phyloP scores from a whole-genome alignment of 306 rosid genomes.

The Spatholobus suberectus region DNA sequence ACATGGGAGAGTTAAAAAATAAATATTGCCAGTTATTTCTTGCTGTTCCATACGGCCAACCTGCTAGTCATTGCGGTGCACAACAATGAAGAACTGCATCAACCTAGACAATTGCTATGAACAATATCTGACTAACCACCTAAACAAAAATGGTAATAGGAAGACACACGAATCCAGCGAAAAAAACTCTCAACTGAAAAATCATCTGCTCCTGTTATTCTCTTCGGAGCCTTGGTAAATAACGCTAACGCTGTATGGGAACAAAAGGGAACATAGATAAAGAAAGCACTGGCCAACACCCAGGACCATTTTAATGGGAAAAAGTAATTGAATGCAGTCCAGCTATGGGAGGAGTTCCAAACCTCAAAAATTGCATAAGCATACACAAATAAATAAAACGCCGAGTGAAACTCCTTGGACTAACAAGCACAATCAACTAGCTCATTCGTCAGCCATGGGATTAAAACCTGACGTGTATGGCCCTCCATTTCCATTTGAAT shows the following conservation, averaged over 20 bases:
- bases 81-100: neutral
- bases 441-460: slow-evolving; percentile 52
- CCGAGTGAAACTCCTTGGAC: slow-evolving; percentile 21
- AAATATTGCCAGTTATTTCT: neutral
- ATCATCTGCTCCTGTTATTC: slow-evolving; percentile 36
- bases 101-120: neutral
- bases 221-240: slow-evolving; percentile 42
- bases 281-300: slow-evolving; percentile 36
- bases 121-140: neutral
- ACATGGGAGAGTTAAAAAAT: neutral
- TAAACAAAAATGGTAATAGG: neutral
- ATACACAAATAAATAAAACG: slow-evolving; percentile 56
- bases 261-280: slow-evolving; percentile 10
- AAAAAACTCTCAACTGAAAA: neutral
- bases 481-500: slow-evolving; percentile 68
- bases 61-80: neutral
- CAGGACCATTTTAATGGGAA: slow-evolving; percentile 34
- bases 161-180: slow-evolving; percentile 18
- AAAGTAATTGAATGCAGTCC: slow-evolving; percentile 43
- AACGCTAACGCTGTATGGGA: slow-evolving; percentile 26
- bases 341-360: slow-evolving; percentile 43
- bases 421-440: slow-evolving; percentile 3
- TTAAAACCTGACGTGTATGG: slow-evolving; percentile 53
- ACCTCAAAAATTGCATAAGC: slow-evolving; percentile 45
- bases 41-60: neutral